A percentile compares a stretch with the other conserved stretches of the same genome.
Conservation (phyloP, 768 basidiomycete species). For the Serendipita sp. region DNA sequence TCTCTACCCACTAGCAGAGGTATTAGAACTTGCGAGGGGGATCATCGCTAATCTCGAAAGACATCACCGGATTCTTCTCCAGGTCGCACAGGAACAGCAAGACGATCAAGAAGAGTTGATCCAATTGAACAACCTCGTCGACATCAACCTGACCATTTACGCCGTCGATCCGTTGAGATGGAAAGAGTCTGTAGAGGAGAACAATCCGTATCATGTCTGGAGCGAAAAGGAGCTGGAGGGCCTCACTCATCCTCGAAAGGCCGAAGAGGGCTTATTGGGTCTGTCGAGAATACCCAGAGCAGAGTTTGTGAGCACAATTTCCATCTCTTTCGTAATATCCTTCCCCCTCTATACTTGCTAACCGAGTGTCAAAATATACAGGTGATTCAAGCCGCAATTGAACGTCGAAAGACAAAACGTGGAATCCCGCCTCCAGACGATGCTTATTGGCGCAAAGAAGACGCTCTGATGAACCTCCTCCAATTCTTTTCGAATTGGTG, state of each 20-base stretch:
- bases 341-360: neutral
- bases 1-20: neutral
- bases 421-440: neutral
- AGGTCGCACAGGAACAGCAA: neutral
- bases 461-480: neutral
- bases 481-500: slow-evolving; percentile 1
- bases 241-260: neutral
- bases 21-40: neutral
- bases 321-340: neutral
- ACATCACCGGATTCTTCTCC: neutral
- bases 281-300: neutral
- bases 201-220: neutral
- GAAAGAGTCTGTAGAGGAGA: neutral
- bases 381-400: slow-evolving; percentile 1
- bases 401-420: neutral
- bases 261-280: neutral
- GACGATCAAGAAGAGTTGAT: neutral
- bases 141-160: neutral
- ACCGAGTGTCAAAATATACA: neutral
- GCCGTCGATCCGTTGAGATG: neutral
- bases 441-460: slow-evolving; percentile 1
- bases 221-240: neutral
- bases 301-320: neutral
- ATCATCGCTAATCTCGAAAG: neutral
- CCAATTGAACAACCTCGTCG: neutral